Evolutionary conservation across 73 alveolate genomes (phyloP).

Genomic region (Halteria grandinella): DNA sequence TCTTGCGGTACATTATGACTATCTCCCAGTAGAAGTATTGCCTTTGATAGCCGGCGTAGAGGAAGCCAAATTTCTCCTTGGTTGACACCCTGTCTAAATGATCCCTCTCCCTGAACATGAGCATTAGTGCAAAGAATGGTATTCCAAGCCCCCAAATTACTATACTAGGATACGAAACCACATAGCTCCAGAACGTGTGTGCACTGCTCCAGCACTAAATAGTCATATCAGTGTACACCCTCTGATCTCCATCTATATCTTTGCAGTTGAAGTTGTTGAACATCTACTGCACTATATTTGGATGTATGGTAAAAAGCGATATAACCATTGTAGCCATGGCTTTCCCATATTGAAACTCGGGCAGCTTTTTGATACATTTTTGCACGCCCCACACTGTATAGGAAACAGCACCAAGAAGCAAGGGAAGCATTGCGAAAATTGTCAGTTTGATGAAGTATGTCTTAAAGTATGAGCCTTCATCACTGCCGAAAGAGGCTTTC

Average conservation of each 20-base stretch:
- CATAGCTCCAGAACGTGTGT: constrained; percentile 38
- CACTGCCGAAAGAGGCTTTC: constrained; percentile 6
- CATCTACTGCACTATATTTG: constrained; percentile 71
- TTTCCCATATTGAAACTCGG: constrained; percentile 24
- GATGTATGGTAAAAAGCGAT: constrained; percentile 63
- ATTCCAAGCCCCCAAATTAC: constrained; percentile 75
- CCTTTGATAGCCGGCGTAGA: constrained; percentile 70
- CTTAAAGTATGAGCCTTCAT: not conserved
- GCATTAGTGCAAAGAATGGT: constrained; percentile 52
- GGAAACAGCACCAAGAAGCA: not conserved
- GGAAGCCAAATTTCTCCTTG: constrained; percentile 73
- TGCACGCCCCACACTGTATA: not conserved
- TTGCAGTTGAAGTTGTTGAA: constrained; percentile 63
- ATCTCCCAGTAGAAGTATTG: constrained; percentile 76
- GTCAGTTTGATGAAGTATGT: not conserved
- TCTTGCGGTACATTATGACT: constrained; percentile 59
- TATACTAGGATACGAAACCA: constrained; percentile 63
- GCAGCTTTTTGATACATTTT: not conserved
- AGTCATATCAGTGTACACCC: constrained; percentile 45
- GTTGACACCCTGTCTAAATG: constrained; percentile 26
- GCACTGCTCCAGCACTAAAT: constrained; percentile 56
- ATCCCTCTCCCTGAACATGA: constrained; percentile 31
- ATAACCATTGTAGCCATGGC: constrained; percentile 59
- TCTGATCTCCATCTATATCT: constrained; percentile 55
- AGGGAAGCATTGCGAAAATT: constrained; percentile 11